phyloP scores from a whole-genome alignment of 352 stramenopile genomes.

The Globisporangium emineosum region DNA sequence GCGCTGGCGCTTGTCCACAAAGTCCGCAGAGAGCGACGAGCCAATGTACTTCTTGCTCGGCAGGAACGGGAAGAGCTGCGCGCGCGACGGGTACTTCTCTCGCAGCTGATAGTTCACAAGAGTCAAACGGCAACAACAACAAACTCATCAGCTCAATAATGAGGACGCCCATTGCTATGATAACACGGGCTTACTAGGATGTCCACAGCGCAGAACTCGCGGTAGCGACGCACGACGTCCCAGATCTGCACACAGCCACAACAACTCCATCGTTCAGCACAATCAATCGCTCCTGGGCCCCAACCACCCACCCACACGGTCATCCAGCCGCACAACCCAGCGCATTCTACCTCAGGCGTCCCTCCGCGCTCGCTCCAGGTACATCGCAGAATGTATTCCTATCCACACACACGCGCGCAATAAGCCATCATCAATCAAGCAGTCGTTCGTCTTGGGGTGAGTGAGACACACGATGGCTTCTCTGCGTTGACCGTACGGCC shows the following conservation, averaged over 20 bases:
- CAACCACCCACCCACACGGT: background rate
- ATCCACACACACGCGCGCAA: background rate
- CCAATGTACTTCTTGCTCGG: constrained; percentile 88
- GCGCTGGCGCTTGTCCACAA: constrained; percentile 85
- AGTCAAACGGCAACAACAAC: background rate
- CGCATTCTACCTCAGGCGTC: constrained; percentile 36
- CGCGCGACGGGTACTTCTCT: constrained; percentile 81
- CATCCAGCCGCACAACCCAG: background rate
- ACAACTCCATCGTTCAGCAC: background rate
- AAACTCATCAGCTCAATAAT: background rate
- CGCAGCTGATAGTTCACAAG: constrained; percentile 39
- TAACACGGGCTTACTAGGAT: constrained; percentile 48
- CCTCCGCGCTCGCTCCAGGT: constrained; percentile 58
- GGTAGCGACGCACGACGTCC: constrained; percentile 80
- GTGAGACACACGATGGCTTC: background rate
- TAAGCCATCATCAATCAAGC: background rate
- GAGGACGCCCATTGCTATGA: background rate
- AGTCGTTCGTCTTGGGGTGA: background rate
- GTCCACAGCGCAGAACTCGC: constrained; percentile 84
- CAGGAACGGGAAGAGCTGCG: constrained; percentile 65
- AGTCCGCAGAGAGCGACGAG: constrained; percentile 78
- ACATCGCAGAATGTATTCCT: constrained; percentile 86
- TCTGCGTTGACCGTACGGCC: background rate
- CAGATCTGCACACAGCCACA: constrained; percentile 43
- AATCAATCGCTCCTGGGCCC: background rate